A percentile compares a stretch with the other conserved stretches of the same genome.
These are phyloP conservation scores for Piloderma croceum DNA, from an alignment of 768 basidiomycete species.

Conservation along the genomic window DNA sequence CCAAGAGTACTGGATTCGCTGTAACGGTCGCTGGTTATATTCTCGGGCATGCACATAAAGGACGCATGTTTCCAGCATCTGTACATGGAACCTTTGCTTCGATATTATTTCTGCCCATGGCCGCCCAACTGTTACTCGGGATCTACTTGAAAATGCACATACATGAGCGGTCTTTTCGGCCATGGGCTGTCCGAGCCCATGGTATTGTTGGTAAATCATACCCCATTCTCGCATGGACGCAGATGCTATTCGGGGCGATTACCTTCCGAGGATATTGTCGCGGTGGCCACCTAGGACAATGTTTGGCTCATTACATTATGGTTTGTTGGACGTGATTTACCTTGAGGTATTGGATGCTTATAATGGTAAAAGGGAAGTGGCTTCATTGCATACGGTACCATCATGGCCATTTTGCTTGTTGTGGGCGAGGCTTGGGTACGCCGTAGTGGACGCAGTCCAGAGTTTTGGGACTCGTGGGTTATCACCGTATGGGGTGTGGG, in stretches of 20 bases:
- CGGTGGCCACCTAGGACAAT: constrained; percentile 65
- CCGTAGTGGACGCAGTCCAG: constrained; percentile 66
- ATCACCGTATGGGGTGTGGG: constrained; percentile 59
- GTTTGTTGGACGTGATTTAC: constrained; percentile 28
- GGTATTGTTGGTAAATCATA: constrained; percentile 79
- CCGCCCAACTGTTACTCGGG: constrained; percentile 64
- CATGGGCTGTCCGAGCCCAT: constrained; percentile 64
- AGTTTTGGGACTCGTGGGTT: constrained; percentile 76
- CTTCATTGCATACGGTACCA: constrained; percentile 81
- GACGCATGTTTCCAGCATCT: constrained; percentile 68
- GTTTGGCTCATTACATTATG: constrained; percentile 86
- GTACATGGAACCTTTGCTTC: constrained; percentile 68
- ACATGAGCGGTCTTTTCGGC: constrained; percentile 67
- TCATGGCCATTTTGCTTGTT: constrained; percentile 74
- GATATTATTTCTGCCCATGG: constrained; percentile 58
- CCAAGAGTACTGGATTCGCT: constrained; percentile 60
- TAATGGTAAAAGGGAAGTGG: constrained; percentile 54
- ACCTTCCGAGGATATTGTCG: constrained; percentile 74
- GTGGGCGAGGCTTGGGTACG: constrained; percentile 76
- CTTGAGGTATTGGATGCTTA: too few relatives aligned
- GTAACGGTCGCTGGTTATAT: constrained; percentile 70
- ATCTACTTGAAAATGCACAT: constrained; percentile 92
- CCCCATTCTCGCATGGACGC: constrained; percentile 82
- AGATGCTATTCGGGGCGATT: constrained; percentile 83
- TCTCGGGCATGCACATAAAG: constrained; percentile 83